A percentile compares a stretch with the other conserved stretches of the same genome.
These are phyloP conservation scores for Colletotrichum sp. DNA, from an alignment of 2,329 filamentous ascomycete species.

Conservation along the genomic window DNA sequence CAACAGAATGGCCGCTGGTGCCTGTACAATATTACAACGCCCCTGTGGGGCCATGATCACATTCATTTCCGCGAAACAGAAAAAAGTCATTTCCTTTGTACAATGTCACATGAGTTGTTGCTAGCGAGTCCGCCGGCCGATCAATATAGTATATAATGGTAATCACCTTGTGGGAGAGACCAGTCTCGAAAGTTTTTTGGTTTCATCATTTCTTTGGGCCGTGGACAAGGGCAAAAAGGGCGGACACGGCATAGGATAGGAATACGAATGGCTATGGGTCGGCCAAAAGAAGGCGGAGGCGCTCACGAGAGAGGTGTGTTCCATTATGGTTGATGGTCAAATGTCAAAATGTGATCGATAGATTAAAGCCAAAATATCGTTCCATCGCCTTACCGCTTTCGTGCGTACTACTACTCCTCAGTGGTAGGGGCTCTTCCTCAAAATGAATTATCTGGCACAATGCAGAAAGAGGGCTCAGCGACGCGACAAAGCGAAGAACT, in stretches of 20 bases:
- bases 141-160: conserved; percentile 26
- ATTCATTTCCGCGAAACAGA: background rate
- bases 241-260: conserved; percentile 1
- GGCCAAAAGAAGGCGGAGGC: conserved; percentile 13
- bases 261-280: conserved; percentile 14
- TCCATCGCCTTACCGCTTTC: background rate
- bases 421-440: background rate
- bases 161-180: conserved; percentile 20
- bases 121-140: conserved; percentile 9
- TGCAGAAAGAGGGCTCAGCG: background rate
- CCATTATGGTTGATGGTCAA: conserved; percentile 13
- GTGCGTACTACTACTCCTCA: background rate
- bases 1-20: conserved; percentile 28
- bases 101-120: conserved; percentile 17
- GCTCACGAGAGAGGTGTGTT: conserved; percentile 18
- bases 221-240: conserved; percentile 10
- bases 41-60: conserved; percentile 22
- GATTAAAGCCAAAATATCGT: conserved; percentile 4
- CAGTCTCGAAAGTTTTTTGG: conserved; percentile 10
- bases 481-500: background rate
- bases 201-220: conserved; percentile 8
- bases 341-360: conserved; percentile 12
- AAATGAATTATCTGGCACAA: background rate
- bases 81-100: conserved; percentile 22
- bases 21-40: conserved; percentile 28